These are phyloP conservation scores for Xylariales sp. DNA, from an alignment of 2,329 filamentous ascomycete species.

Conservation along the genomic window DNA sequence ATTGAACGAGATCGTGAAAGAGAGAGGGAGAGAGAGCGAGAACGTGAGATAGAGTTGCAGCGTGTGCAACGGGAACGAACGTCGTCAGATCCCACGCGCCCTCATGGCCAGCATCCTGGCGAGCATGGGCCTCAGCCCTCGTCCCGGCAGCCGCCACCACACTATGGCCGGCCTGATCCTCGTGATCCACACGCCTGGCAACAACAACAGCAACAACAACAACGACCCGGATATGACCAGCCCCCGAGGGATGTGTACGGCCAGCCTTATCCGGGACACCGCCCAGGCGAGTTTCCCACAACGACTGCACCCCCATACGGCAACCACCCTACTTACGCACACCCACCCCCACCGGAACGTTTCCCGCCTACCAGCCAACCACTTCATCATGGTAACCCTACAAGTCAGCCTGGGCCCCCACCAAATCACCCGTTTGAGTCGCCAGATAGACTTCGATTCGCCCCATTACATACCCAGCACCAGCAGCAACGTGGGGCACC, in stretches of 20 bases:
- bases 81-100: conserved; percentile 61
- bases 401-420: conserved; percentile 45
- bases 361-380: conserved; percentile 52
- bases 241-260: conserved; percentile 56
- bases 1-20: conserved; percentile 59
- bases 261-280: conserved; percentile 56
- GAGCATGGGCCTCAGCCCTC: conserved; percentile 58
- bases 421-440: conserved; percentile 59
- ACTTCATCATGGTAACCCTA: conserved; percentile 49
- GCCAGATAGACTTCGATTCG: conserved; percentile 62
- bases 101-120: conserved; percentile 58
- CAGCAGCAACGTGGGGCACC: conserved; percentile 48
- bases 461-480: conserved; percentile 48
- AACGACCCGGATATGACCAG: conserved; percentile 56
- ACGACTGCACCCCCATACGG: conserved; percentile 56
- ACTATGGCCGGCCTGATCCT: conserved; percentile 54
- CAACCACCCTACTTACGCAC: conserved; percentile 53
- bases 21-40: conserved; percentile 41
- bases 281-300: conserved; percentile 62
- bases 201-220: conserved; percentile 14
- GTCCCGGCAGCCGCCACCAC: conserved; percentile 51
- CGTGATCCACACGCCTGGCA: conserved; percentile 50
- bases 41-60: conserved; percentile 44
- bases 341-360: conserved; percentile 53
- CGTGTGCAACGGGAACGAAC: conserved; percentile 57